Evolutionary conservation across 169 alveolate species (phyloP).

Genomic region (Cystoisospora suis): DNA sequence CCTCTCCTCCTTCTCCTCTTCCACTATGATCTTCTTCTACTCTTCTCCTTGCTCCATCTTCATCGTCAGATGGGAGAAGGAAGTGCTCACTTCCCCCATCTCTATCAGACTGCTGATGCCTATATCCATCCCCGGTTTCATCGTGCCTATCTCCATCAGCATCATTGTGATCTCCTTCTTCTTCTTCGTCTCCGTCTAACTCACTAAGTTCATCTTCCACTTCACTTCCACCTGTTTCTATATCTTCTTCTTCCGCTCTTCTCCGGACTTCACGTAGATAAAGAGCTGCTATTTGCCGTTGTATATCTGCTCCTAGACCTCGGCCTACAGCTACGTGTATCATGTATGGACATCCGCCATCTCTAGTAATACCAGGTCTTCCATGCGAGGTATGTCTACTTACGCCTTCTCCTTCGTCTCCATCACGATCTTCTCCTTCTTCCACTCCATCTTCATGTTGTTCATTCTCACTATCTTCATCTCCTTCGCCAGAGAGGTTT

Average conservation of each 20-base stretch:
- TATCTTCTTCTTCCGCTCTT: not conserved
- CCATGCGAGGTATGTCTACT: not conserved
- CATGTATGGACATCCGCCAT: not conserved
- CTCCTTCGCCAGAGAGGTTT: not conserved
- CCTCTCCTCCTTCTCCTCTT: conserved; percentile 13
- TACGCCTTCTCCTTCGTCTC: not conserved
- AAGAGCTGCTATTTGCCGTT: conserved; percentile 28
- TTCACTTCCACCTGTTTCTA: not conserved
- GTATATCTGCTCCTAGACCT: conserved; percentile 30
- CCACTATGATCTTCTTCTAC: not conserved
- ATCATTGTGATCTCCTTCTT: not conserved
- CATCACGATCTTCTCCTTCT: not conserved
- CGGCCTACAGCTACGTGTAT: conserved; percentile 15
- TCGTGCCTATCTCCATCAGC: too few species aligned
- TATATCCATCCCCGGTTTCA: too few species aligned
- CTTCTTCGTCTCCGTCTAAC: not conserved
- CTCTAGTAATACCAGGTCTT: not conserved
- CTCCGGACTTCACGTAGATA: conserved; percentile 3
- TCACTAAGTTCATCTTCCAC: not conserved
- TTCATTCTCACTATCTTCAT: not conserved
- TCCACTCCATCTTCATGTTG: not conserved
- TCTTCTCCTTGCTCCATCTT: too few species aligned
- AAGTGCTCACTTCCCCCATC: too few species aligned
- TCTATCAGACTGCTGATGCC: too few species aligned
- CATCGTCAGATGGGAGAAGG: too few species aligned